phyloP scores from a whole-genome alignment of 305 asterid genomes.

The Rubia tinctorum region DNA sequence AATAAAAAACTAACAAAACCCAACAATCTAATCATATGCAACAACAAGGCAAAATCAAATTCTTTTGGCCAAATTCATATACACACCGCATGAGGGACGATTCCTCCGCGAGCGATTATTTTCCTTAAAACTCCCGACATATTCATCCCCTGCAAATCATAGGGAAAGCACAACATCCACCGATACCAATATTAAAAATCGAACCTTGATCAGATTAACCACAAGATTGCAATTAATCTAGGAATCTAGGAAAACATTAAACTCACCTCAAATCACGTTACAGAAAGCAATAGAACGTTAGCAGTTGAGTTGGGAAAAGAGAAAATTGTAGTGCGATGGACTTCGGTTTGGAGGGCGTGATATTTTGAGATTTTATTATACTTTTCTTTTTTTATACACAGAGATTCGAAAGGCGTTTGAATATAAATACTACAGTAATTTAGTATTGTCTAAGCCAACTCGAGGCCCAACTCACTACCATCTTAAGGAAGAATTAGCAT shows the following conservation, averaged over 20 bases:
- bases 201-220: constrained; percentile 1
- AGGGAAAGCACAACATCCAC: not conserved
- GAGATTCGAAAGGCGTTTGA: not conserved
- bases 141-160: constrained; percentile 5
- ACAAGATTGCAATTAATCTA: not conserved
- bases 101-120: constrained; percentile 20
- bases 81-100: constrained; percentile 25
- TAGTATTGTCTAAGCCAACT: not conserved
- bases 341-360: not conserved
- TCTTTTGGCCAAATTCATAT: not conserved
- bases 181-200: not conserved
- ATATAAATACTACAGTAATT: too few species aligned
- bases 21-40: not conserved
- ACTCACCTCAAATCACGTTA: not conserved
- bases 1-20: not conserved
- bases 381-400: not conserved
- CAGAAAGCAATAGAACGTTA: not conserved
- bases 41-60: not conserved
- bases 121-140: constrained; percentile 32
- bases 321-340: not conserved
- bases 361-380: not conserved
- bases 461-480: not conserved
- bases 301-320: not conserved
- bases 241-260: not conserved
- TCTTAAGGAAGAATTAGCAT: not conserved